A percentile compares a stretch with the other conserved stretches of the same genome.
Conservation (phyloP, 2,329 filamentous ascomycete species). For the Mollisiaceae sp. region DNA sequence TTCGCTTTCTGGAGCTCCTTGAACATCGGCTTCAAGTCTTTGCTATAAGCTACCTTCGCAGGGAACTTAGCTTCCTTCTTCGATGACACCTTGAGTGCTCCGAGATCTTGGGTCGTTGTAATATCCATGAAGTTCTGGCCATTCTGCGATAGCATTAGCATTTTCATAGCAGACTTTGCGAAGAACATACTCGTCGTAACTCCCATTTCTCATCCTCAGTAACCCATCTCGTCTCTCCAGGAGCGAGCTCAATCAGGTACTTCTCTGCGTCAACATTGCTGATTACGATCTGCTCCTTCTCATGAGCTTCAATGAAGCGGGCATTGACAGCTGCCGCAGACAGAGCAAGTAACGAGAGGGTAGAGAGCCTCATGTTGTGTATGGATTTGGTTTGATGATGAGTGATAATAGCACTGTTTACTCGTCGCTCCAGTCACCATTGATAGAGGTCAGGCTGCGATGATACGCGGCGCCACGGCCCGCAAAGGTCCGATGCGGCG, state of each 20-base stretch:
- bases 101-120: constrained; percentile 73
- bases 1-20: constrained; percentile 59
- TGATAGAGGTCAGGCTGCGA: constrained; percentile 10
- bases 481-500: not conserved
- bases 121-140: constrained; percentile 95
- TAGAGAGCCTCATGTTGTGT: constrained; percentile 56
- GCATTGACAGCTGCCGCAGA: constrained; percentile 58
- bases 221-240: constrained; percentile 83
- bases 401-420: constrained; percentile 1
- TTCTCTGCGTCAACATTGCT: constrained; percentile 52
- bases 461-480: not conserved
- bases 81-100: constrained; percentile 48
- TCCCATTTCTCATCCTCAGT: constrained; percentile 96
- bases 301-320: constrained; percentile 60
- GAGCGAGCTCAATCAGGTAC: constrained; percentile 83
- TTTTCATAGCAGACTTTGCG: not conserved
- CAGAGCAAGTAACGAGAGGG: constrained; percentile 56
- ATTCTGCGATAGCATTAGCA: constrained; percentile 58
- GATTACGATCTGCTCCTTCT: constrained; percentile 57
- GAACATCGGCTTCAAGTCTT: constrained; percentile 70
- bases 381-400: constrained; percentile 15
- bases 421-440: not conserved
- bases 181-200: constrained; percentile 72
- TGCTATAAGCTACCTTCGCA: constrained; percentile 65
- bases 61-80: constrained; percentile 66